Evolutionary conservation across 192 early-diverging fungal genomes (phyloP), one percentile per base, ranked within the genome.

Genomic region (Backusella morwellensis): DNA sequence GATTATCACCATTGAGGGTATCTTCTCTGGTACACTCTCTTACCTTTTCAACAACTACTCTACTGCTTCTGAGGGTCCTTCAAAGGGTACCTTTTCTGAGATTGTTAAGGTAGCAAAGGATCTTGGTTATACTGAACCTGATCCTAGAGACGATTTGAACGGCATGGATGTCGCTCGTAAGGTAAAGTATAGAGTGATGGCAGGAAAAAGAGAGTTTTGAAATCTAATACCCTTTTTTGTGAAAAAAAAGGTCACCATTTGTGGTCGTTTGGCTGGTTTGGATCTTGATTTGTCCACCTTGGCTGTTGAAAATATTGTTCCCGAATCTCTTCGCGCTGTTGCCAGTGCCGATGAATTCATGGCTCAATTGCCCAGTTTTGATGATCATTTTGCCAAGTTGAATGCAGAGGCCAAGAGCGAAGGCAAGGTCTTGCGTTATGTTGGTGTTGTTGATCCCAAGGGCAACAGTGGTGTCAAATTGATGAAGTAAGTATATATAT

Each of bases 161-260:
- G 98, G 97, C 26, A 92, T 99, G 94, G 98, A 99, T 80, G 97
- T 99, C 23, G 97, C 96, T 23, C 95, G 97, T 73, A 99, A 99
- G 86, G 94, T 95, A 82, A 75, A 71, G 15, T n/a, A 32, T 15
- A 34, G 29, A 34, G 8, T 1, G 9, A 15, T 32, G 32, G 32
- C 11, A 12, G 0, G 5, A 32, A 66, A 6, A 68, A 41, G 21
- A 9, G 35, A 19, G 8, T 4, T 3, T 34, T n/a, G 66, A 11
- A 32, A 23, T n/a, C 21, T 40, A 23, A 38, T 69, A 3, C 11
- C 36, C 6, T 41, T 40, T 17, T 41, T 41, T n/a, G 11, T 17
- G 17, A 34, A 44, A 17, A 70, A 44, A 32, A 40, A 90, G 87
- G 91, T 94, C 26, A 86, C 88, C 32, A 99, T 99, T 52, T 87